Percentiles rank a stretch among this genome's conserved stretches.
Evolutionary conservation across 2,329 filamentous ascomycete genomes (phyloP).

Genomic region (Lachnellula arida): DNA sequence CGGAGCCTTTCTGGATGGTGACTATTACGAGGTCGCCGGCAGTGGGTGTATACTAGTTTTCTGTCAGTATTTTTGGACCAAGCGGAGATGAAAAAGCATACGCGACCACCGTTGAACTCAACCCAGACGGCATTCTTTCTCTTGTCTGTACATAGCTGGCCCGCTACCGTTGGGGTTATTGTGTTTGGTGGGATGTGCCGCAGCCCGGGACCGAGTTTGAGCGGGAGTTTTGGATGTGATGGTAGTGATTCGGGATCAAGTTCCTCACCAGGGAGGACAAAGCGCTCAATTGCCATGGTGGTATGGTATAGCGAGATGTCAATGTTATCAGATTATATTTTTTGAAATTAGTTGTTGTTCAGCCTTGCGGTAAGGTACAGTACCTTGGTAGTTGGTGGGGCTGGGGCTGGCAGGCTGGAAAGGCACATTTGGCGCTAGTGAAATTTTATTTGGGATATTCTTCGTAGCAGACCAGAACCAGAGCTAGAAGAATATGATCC

Average conservation of each 20-base stretch:
- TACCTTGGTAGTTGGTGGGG: conserved; percentile 7
- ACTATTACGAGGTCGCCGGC: conserved; percentile 86
- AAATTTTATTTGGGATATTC: conserved; percentile 22
- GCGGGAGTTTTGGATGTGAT: conserved; percentile 60
- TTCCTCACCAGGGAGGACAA: conserved; percentile 78
- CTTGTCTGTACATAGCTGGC: conserved; percentile 61
- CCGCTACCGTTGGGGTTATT: conserved; percentile 64
- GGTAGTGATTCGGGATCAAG: conserved; percentile 65
- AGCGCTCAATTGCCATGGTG: conserved; percentile 37
- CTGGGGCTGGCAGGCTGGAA: neutral
- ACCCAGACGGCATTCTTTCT: conserved; percentile 76
- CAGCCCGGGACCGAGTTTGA: conserved; percentile 80
- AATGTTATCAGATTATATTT: neutral
- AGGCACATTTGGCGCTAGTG: conserved; percentile 21
- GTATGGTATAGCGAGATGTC: neutral
- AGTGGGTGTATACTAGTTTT: conserved; percentile 68
- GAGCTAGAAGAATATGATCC: conserved; percentile 21
- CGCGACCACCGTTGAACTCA: conserved; percentile 65
- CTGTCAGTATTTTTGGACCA: neutral
- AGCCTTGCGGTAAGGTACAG: conserved; percentile 25
- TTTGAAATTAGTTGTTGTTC: conserved; percentile 12
- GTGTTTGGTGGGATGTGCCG: conserved; percentile 74
- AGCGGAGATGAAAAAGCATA: conserved; percentile 36
- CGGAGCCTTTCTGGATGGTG: conserved; percentile 69
- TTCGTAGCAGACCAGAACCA: too few relatives aligned